phyloP scores from a whole-genome alignment of 2,329 filamentous ascomycete species.

The Rhynchosporium agropyri region DNA sequence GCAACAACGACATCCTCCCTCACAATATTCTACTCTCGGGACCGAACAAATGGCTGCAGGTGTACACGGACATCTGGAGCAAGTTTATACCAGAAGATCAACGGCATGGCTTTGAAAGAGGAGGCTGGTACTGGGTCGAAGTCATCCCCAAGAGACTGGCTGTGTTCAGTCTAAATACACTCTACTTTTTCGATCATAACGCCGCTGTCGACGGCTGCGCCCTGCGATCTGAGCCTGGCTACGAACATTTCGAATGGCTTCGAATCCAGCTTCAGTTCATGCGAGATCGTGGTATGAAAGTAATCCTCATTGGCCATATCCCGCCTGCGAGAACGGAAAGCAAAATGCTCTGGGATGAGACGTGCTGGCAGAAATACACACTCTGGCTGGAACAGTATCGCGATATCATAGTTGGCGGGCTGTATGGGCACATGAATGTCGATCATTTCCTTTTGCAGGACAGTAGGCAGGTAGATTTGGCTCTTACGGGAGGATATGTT shows the following conservation, averaged over 20 bases:
- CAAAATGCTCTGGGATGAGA: conserved; percentile 93
- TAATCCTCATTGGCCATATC: conserved; percentile 91
- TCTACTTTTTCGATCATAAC: conserved; percentile 95
- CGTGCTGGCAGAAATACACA: conserved; percentile 97
- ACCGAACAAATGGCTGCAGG: conserved; percentile 81
- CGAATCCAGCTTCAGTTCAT: conserved; percentile 84
- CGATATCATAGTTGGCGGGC: conserved; percentile 76
- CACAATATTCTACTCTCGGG: conserved; percentile 90
- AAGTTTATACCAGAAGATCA: conserved; percentile 91
- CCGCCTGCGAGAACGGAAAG: conserved; percentile 83
- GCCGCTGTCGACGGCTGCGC: conserved; percentile 91
- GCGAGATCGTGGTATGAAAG: conserved; percentile 85
- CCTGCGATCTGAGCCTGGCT: conserved; percentile 79
- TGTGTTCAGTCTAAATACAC: conserved; percentile 91
- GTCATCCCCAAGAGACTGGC: conserved; percentile 84
- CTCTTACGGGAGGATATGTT: conserved; percentile 44
- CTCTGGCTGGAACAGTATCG: conserved; percentile 89
- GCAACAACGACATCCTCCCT: conserved; percentile 96
- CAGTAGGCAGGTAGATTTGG: conserved; percentile 71
- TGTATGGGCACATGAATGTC: conserved; percentile 98
- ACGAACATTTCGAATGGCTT: conserved; percentile 95
- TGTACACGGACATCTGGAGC: conserved; percentile 78
- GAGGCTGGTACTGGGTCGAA: conserved; percentile 93
- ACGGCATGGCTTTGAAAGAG: conserved; percentile 85
- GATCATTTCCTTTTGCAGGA: conserved; percentile 96